phyloP scores from a whole-genome alignment of 1,284 basidiomycete genomes.

The Puccinia coronata region DNA sequence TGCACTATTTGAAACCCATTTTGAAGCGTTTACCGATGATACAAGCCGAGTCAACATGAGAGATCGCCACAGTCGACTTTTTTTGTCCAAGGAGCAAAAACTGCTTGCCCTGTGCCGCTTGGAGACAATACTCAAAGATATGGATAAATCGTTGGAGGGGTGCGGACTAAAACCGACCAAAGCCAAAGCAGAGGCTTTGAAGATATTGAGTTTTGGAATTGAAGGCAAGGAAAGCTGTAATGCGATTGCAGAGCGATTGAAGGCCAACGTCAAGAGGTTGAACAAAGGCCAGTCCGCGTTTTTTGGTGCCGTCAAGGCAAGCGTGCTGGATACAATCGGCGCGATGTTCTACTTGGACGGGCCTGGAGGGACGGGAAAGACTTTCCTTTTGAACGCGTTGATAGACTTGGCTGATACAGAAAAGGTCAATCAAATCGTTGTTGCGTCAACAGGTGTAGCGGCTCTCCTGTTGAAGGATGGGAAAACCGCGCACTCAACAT shows the following conservation, averaged over 20 bases:
- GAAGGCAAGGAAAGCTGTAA: too few species aligned
- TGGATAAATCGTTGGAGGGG: too few species aligned
- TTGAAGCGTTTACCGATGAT: background rate
- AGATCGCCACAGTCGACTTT: background rate
- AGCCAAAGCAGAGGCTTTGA: too few species aligned
- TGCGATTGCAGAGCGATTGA: too few species aligned
- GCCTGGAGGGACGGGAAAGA: background rate
- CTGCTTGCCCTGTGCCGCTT: background rate
- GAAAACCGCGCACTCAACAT: slow-evolving; percentile 50
- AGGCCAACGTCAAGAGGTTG: too few species aligned
- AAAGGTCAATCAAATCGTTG: slow-evolving; percentile 52
- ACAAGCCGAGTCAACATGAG: background rate
- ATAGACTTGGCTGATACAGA: background rate
- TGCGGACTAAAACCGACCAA: too few species aligned
- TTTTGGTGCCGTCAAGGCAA: too few species aligned
- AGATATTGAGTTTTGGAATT: too few species aligned
- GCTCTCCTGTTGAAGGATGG: slow-evolving; percentile 31
- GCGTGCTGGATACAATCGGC: too few species aligned
- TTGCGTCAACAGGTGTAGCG: background rate
- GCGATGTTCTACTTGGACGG: background rate
- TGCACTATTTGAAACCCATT: background rate
- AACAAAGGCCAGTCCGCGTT: too few species aligned
- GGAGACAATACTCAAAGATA: too few species aligned
- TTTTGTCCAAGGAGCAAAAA: background rate
- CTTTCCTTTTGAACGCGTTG: background rate